Percentiles rank a stretch among this genome's conserved stretches.
Conservation (phyloP, 768 basidiomycete genomes). For the Psilocybe azurescens region DNA sequence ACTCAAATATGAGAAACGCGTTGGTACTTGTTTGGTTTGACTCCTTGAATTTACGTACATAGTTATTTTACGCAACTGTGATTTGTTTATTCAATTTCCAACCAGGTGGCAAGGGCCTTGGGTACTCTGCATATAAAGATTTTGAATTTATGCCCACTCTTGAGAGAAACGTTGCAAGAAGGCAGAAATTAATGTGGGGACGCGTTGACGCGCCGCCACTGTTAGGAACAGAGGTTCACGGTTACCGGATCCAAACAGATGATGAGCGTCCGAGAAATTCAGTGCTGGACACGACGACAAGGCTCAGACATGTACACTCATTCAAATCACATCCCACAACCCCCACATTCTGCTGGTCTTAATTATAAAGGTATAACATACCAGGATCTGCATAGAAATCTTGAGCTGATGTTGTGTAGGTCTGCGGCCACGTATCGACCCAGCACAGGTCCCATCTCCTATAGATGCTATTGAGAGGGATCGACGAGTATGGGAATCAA, state of each 20-base stretch:
- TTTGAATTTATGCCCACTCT: background rate
- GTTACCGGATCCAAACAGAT: conserved; percentile 10
- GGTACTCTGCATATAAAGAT: background rate
- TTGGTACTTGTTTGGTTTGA: conserved; percentile 38
- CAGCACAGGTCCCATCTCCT: conserved; percentile 90
- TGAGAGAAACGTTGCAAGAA: too few relatives aligned
- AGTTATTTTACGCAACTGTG: background rate
- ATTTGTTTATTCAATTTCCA: background rate
- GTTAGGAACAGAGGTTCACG: conserved; percentile 13
- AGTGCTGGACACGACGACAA: background rate
- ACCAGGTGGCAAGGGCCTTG: background rate
- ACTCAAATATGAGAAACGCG: conserved; percentile 28
- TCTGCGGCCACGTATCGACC: conserved; percentile 82
- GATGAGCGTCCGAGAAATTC: conserved; percentile 5
- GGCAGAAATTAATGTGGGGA: background rate
- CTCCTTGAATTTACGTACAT: conserved; percentile 7
- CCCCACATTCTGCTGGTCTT: conserved; percentile 70
- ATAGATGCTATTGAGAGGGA: conserved; percentile 81
- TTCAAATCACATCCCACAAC: conserved; percentile 65
- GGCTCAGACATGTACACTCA: conserved; percentile 44
- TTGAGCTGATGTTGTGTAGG: conserved; percentile 46
- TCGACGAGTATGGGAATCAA: conserved; percentile 76
- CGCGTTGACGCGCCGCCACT: conserved; percentile 11
- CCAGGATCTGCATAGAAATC: background rate
- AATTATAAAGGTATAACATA: conserved; percentile 48